Conservation (phyloP, 2,329 filamentous ascomycete genomes). For the Nannizzia gypsea region DNA sequence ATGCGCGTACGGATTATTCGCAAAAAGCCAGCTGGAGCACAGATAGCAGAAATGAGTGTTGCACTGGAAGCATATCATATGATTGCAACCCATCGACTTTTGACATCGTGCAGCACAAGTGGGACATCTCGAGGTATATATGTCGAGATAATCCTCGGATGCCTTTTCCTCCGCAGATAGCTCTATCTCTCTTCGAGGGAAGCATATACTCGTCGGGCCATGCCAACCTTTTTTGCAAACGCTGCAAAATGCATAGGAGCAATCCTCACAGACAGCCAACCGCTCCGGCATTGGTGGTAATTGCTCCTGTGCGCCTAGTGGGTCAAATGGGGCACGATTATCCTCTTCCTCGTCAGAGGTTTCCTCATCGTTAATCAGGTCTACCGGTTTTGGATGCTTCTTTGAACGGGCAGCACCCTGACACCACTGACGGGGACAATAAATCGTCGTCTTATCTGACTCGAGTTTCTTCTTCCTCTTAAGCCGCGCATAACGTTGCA, state of each 20-base stretch:
- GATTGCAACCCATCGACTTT: conserved; percentile 90
- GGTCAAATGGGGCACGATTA: conserved; percentile 35
- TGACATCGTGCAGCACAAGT: conserved; percentile 75
- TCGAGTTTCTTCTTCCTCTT: conserved; percentile 91
- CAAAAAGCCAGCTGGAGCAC: conserved; percentile 74
- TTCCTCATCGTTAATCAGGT: conserved; percentile 42
- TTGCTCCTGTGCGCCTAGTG: conserved; percentile 31
- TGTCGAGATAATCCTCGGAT: conserved; percentile 67
- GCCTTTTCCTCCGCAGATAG: conserved; percentile 76
- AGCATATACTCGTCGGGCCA: conserved; percentile 66
- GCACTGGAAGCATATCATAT: conserved; percentile 90
- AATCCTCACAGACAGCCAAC: conserved; percentile 78
- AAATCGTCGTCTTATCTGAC: conserved; percentile 80
- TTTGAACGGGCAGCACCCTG: conserved; percentile 73
- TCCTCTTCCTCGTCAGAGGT: conserved; percentile 42
- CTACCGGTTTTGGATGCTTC: conserved; percentile 58
- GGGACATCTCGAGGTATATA: conserved; percentile 77
- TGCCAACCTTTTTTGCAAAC: conserved; percentile 79
- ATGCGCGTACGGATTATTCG: conserved; percentile 73
- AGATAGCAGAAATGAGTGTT: conserved; percentile 91
- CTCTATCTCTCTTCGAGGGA: conserved; percentile 51
- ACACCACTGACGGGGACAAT: conserved; percentile 87
- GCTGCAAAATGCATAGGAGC: conserved; percentile 75
- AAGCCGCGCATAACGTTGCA: conserved; percentile 75
- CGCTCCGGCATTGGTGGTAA: conserved; percentile 48